phyloP scores from a whole-genome alignment of 192 early-diverging fungal species.

The Backusella tuberculispora region DNA sequence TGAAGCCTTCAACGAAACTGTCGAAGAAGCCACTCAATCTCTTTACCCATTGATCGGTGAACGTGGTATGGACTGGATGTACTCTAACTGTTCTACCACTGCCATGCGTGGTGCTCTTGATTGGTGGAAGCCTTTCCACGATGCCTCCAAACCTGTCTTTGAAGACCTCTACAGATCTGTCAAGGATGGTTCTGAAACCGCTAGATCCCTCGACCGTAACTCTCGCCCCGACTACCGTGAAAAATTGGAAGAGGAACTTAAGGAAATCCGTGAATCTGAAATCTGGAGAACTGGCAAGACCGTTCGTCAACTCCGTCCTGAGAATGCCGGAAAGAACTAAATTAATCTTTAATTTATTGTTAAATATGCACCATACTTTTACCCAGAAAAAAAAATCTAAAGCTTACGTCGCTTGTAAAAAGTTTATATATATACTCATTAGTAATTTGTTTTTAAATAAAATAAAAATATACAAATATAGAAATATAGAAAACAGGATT shows the following conservation, averaged over 20 bases:
- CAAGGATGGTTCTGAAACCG: constrained; percentile 86
- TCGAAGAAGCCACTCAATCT: constrained; percentile 98
- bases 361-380: not conserved
- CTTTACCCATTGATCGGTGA: constrained; percentile 95
- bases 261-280: constrained; percentile 86
- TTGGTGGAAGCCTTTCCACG: constrained; percentile 95
- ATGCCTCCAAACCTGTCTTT: constrained; percentile 92
- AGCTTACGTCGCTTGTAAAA: not conserved
- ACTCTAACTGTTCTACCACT: constrained; percentile 95
- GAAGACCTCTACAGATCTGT: constrained; percentile 88
- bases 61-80: constrained; percentile 97
- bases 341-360: not conserved
- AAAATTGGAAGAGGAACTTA: constrained; percentile 91
- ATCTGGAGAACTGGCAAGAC: constrained; percentile 93
- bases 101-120: constrained; percentile 96
- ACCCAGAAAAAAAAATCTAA: not conserved
- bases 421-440: not conserved
- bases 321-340: constrained; percentile 61
- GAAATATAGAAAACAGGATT: not conserved
- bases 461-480: constrained; percentile 4
- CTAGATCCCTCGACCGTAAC: constrained; percentile 86
- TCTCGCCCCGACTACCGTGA: constrained; percentile 91
- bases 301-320: constrained; percentile 87
- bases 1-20: constrained; percentile 99
- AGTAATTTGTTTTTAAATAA: not conserved